phyloP scores from a whole-genome alignment of 129 eudicot genomes.

The Helichrysum umbraculigerum region DNA sequence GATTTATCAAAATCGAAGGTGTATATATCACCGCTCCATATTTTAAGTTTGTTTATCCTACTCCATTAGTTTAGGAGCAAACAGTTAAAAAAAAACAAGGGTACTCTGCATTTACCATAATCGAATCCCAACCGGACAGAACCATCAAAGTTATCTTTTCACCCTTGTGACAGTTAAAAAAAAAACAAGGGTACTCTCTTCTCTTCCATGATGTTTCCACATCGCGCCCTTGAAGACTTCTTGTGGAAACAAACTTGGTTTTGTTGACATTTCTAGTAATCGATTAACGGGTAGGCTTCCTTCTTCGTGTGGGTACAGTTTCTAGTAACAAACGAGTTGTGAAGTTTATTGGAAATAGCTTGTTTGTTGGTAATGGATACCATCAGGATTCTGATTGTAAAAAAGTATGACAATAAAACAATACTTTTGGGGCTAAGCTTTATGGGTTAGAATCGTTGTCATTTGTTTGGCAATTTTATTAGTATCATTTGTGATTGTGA shows the following conservation, averaged over 20 bases:
- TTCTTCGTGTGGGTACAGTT: conserved; percentile 45
- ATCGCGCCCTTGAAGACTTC: conserved; percentile 72
- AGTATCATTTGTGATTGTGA: conserved; percentile 41
- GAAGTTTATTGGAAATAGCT: conserved; percentile 65
- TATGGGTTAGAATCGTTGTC: conserved; percentile 45
- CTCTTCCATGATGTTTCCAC: conserved; percentile 97
- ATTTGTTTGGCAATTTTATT: conserved; percentile 43
- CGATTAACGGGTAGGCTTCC: conserved; percentile 68
- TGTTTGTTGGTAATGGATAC: conserved; percentile 48
- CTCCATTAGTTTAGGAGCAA: background rate
- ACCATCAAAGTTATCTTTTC: conserved; percentile 8
- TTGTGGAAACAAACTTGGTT: conserved; percentile 70
- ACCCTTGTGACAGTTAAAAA: background rate
- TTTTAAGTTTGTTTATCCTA: background rate
- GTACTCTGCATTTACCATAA: background rate
- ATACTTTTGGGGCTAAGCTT: conserved; percentile 32
- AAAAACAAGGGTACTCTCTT: too few species aligned
- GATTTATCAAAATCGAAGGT: too few species aligned
- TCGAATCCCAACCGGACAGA: background rate
- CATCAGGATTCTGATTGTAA: conserved; percentile 60
- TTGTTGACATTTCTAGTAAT: conserved; percentile 73
- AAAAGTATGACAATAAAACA: conserved; percentile 30
- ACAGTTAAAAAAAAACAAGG: background rate
- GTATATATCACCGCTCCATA: too few species aligned
- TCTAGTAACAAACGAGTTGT: conserved; percentile 51